These are phyloP conservation scores for Candida easanensis DNA, from an alignment of 805 yeast species.

Conservation along the genomic window DNA sequence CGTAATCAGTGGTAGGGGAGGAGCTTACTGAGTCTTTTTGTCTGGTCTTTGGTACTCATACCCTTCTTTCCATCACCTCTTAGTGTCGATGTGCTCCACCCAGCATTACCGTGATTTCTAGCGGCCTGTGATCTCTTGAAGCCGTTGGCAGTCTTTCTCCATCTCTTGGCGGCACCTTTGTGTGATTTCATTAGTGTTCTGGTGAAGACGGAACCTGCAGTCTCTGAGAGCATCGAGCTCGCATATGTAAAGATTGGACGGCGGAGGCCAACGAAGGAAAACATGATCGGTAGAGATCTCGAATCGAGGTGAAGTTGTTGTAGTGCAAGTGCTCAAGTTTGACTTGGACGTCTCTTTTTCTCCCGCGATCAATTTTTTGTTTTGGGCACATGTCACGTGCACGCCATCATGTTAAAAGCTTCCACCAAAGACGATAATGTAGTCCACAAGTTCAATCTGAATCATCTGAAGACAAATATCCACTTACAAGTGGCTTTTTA, in stretches of 20 bases:
- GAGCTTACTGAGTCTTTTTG: slow-evolving; percentile 55
- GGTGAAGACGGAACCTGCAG: slow-evolving; percentile 19
- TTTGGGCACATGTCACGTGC: neutral
- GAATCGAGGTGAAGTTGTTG: too few relatives aligned
- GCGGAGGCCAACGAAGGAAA: slow-evolving; percentile 6
- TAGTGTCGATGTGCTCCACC: slow-evolving; percentile 68
- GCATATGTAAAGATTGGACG: slow-evolving; percentile 3
- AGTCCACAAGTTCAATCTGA: slow-evolving; percentile 6
- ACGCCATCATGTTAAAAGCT: too few relatives aligned
- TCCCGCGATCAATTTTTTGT: too few relatives aligned
- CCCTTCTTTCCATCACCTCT: slow-evolving; percentile 59
- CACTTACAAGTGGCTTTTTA: neutral
- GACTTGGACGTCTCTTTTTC: too few relatives aligned
- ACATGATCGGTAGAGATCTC: neutral
- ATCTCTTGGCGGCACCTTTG: slow-evolving; percentile 83
- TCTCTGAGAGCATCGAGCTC: neutral
- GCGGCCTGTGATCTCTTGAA: slow-evolving; percentile 71
- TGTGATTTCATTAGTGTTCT: slow-evolving; percentile 65
- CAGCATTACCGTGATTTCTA: slow-evolving; percentile 89
- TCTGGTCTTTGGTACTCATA: slow-evolving; percentile 52
- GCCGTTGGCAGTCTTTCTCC: slow-evolving; percentile 70
- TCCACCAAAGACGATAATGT: too few relatives aligned
- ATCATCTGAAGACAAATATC: slow-evolving; percentile 16
- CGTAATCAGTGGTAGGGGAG: slow-evolving; percentile 30
- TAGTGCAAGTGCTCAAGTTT: too few relatives aligned